Evolutionary conservation across 2,329 filamentous ascomycete genomes (phyloP), one percentile per base, ranked within the genome.

Genomic region (Colletotrichum tamarilloi): DNA sequence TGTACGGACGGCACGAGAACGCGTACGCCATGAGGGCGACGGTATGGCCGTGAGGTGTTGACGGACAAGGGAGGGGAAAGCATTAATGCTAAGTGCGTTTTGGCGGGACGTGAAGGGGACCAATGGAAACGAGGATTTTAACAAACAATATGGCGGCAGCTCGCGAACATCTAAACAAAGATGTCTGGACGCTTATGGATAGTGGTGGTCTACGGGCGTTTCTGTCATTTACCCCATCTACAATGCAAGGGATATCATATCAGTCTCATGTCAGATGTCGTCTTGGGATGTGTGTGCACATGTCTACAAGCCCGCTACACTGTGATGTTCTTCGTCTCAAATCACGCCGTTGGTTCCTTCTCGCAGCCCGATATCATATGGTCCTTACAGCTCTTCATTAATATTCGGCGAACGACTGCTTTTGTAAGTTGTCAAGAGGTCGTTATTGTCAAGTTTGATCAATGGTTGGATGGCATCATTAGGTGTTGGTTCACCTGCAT

Each of bases 1-100:
- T 83, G 24, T 81, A 80, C 68, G 81, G 81, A 14, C 71, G 77
- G 38, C 49, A 74, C 74, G 71, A 60, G 72, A 5, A 77, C 79
- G 62, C 80, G 42, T 49, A 42, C 78, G 81, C 78, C 77, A 56
- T 82, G 73, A 77, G 38, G 16, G 57, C 64, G 30, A 74, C 73
- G 38, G 60, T 70, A 26, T 75, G 73, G 73, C 70, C 73, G 28
- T 75, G 66, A 74, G 8, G 16, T 19, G n/a, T 14, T 24, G n/a
- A 63, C 26, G 0, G 58, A 16, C 4, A 11, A 26, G n/a, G 60
- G 26, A 12, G 22, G 63, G 46, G 8, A 38, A 26, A 24, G 16
- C 19, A 55, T 55, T 14, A 28, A 56, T 5, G 42, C 24, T 16
- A 46, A 16, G 35, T 42, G n/a, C 2, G 6, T 19, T 19, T 22